Conservation (phyloP, 345 rosid genomes). For the Aquilaria yunnanensis region DNA sequence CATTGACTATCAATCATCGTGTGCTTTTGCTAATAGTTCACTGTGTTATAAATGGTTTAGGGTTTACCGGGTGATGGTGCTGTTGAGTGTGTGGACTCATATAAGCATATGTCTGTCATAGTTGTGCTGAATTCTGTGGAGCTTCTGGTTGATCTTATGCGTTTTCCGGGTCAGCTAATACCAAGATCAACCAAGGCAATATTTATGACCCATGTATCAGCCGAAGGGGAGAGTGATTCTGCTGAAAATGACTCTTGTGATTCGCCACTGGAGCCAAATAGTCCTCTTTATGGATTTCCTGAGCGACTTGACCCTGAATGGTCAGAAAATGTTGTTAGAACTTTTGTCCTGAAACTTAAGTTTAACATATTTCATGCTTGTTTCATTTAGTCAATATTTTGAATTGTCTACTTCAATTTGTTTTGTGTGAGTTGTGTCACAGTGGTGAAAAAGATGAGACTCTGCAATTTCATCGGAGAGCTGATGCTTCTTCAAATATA, state of each 20-base stretch:
- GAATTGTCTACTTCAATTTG: slow-evolving; percentile 1
- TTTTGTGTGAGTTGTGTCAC: slow-evolving; percentile 17
- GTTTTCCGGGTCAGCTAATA: slow-evolving; percentile 92
- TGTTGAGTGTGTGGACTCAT: slow-evolving; percentile 67
- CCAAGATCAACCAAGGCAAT: slow-evolving; percentile 81
- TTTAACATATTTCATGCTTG: slow-evolving; percentile 8
- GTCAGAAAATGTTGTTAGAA: slow-evolving; percentile 33
- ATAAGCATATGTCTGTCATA: slow-evolving; percentile 83
- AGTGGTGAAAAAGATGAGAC: slow-evolving; percentile 87
- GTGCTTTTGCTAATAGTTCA: no score
- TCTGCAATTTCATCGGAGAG: slow-evolving; percentile 51
- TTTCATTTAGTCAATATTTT: neutral
- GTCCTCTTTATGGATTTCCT: slow-evolving; percentile 75
- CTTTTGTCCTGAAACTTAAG: neutral
- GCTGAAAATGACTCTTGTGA: slow-evolving; percentile 99
- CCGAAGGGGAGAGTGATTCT: slow-evolving; percentile 99
- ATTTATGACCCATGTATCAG: slow-evolving; percentile 79
- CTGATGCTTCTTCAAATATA: slow-evolving; percentile 60
- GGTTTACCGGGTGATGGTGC: slow-evolving; percentile 93
- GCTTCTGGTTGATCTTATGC: slow-evolving; percentile 93
- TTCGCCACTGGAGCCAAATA: slow-evolving; percentile 97
- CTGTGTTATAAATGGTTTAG: slow-evolving; percentile 23
- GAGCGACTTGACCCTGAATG: slow-evolving; percentile 77
- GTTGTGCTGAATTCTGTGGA: slow-evolving; percentile 87
- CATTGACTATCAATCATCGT: no score